These are phyloP conservation scores for Bipolaris zeicola DNA, from an alignment of 2,329 filamentous ascomycete species.

Conservation along the genomic window DNA sequence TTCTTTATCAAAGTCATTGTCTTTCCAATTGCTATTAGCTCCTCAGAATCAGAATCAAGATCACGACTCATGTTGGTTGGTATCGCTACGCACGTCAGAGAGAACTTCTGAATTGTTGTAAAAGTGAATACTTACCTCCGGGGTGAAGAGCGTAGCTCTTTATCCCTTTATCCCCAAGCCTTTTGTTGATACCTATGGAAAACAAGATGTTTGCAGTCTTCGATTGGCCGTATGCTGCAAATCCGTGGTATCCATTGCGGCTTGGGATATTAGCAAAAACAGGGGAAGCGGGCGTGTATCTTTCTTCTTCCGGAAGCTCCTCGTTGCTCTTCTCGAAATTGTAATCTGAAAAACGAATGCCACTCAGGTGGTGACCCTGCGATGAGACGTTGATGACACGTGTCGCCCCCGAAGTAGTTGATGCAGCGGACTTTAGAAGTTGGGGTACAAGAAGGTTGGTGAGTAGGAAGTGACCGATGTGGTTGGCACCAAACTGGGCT, in stretches of 20 bases:
- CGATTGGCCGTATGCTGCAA: constrained; percentile 38
- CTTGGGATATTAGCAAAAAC: constrained; percentile 20
- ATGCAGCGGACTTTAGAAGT: constrained; percentile 41
- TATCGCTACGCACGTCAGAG: constrained; percentile 28
- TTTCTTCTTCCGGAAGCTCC: constrained; percentile 35
- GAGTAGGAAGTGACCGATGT: constrained; percentile 56
- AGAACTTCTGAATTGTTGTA: background rate
- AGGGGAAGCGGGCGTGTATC: constrained; percentile 22
- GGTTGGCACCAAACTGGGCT: constrained; percentile 55
- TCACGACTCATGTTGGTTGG: constrained; percentile 37
- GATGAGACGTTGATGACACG: constrained; percentile 41
- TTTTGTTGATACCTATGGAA: constrained; percentile 30
- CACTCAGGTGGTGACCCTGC: constrained; percentile 36
- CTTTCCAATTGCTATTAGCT: constrained; percentile 32
- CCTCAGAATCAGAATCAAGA: constrained; percentile 36
- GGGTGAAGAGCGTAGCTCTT: constrained; percentile 42
- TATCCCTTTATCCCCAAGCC: constrained; percentile 28
- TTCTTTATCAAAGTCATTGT: constrained; percentile 42
- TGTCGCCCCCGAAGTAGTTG: constrained; percentile 35
- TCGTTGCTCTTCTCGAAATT: constrained; percentile 42
- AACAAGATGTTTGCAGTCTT: constrained; percentile 43
- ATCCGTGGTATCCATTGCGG: constrained; percentile 34
- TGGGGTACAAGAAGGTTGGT: constrained; percentile 52
- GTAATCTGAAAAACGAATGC: constrained; percentile 52
- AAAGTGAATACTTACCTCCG: constrained; percentile 31